phyloP scores from a whole-genome alignment of 495 filamentous ascomycete species.

The Clavariopsis aquatica region DNA sequence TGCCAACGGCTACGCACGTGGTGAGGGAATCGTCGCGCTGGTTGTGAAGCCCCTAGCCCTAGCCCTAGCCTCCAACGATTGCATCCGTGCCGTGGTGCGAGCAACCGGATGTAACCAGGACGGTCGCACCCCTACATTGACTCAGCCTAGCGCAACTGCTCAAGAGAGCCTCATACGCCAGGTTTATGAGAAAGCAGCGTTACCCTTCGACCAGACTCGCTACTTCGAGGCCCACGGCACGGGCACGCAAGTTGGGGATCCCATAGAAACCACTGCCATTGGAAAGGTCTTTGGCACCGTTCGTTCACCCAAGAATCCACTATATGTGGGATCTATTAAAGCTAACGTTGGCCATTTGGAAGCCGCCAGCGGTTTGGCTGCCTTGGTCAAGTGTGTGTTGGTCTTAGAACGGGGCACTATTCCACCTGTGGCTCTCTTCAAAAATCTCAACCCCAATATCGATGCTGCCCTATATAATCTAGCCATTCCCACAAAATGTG shows the following conservation, averaged over 20 bases:
- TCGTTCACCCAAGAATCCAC: constrained; percentile 46
- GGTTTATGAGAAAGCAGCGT: neutral
- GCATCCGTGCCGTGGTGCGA: constrained; percentile 51
- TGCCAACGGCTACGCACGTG: constrained; percentile 27
- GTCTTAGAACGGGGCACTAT: constrained; percentile 48
- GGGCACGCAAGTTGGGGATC: constrained; percentile 49
- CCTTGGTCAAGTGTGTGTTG: constrained; percentile 49
- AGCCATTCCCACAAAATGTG: constrained; percentile 8
- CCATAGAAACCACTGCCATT: constrained; percentile 60
- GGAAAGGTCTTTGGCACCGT: constrained; percentile 38
- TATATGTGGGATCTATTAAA: constrained; percentile 58
- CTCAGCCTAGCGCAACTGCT: constrained; percentile 11
- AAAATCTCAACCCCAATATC: constrained; percentile 44
- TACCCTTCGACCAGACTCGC: constrained; percentile 34
- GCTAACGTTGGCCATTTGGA: constrained; percentile 51
- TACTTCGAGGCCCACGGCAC: constrained; percentile 33
- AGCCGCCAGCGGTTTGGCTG: constrained; percentile 45
- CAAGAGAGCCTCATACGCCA: constrained; percentile 10
- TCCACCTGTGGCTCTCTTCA: constrained; percentile 41
- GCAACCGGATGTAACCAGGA: constrained; percentile 49
- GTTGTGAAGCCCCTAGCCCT: constrained; percentile 43
- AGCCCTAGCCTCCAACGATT: constrained; percentile 40
- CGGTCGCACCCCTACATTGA: constrained; percentile 45
- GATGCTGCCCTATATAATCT: constrained; percentile 23
- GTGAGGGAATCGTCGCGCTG: constrained; percentile 22